Base-by-base conservation (phyloP, 306 rosid species). In the Arachis stenosperma region DNA sequence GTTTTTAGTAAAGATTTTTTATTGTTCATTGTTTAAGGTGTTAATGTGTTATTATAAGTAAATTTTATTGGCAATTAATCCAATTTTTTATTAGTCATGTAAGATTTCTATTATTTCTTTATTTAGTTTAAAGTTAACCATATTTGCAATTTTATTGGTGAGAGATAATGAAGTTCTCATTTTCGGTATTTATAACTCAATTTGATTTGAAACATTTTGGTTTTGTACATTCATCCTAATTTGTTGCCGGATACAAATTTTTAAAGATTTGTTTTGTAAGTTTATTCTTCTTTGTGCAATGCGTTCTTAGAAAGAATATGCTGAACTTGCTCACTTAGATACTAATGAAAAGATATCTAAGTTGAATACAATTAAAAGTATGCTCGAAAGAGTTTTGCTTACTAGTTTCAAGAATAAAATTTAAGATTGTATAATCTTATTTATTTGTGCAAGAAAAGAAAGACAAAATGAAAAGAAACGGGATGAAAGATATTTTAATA, bases 251-350 rank as follows among this genome's bases (percentile, higher is more conserved):
- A 0, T 22, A 22, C 27, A 22, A 22, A 22, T 13, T 73, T 3
- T 62, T 43, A 67, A 73, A 7, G 3, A 52, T 15, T 46, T 65
- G 74, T 0, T 14, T 61, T 3, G 59, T n/a, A 14, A 11, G 4
- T 2, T 52, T 52, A 9, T 50, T 27, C 15, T 69, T 46, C 12
- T 17, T 29, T 73, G 9, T 55, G 67, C 48, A 61, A 70, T 76
- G 47, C 64, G 40, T 79, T 57, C 67, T 65, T 83, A 94, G 99
- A 95, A 82, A 42, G 93, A 88, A 47, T 86, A 88, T 67, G 88
- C 88, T 0, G 96, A 94, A 71, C 71, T 81, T 68, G 61, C 86
- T 41, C 78, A 84, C 5, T 22, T 84, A 65, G 82, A 80, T 81
- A 79, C 14, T 42, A 84, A 71, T 73, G 57, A 61, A 74, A 87